Conservation (phyloP, 1,284 basidiomycete genomes). For the Pyrrhoderma lamaoense region DNA sequence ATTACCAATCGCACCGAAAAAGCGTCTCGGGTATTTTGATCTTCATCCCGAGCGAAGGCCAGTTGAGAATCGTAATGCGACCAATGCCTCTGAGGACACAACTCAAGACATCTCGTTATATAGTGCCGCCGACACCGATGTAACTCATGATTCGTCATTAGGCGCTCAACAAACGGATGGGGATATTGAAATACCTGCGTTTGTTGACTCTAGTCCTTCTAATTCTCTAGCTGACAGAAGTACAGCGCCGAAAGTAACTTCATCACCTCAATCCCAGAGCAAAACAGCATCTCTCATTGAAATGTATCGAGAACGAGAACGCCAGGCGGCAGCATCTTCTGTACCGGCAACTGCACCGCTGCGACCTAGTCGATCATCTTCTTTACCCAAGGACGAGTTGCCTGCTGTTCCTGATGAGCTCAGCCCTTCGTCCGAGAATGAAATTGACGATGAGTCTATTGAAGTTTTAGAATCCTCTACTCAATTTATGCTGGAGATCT, state of each 20-base stretch:
- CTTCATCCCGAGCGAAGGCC: slow-evolving; percentile 43
- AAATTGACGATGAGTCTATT: slow-evolving; percentile 22
- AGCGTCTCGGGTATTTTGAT: slow-evolving; percentile 61
- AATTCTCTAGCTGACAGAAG: slow-evolving; percentile 25
- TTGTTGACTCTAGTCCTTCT: slow-evolving; percentile 3
- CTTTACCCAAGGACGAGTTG: slow-evolving; percentile 18
- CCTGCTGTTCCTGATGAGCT: slow-evolving; percentile 19
- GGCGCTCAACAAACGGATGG: slow-evolving; percentile 10
- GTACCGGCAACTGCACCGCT: slow-evolving; percentile 23
- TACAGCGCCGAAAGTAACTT: slow-evolving; percentile 18
- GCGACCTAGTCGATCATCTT: slow-evolving; percentile 29
- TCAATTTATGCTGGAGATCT: slow-evolving; percentile 36
- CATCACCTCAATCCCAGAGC: slow-evolving; percentile 28
- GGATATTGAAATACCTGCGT: slow-evolving; percentile 16
- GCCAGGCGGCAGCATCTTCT: slow-evolving; percentile 24
- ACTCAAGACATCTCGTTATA: slow-evolving; percentile 7
- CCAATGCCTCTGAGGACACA: slow-evolving; percentile 27
- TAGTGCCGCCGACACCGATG: slow-evolving; percentile 18
- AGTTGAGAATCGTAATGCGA: background rate
- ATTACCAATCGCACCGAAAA: slow-evolving; percentile 19
- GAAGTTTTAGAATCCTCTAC: slow-evolving; percentile 20
- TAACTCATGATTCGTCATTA: background rate
- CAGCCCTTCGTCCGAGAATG: slow-evolving; percentile 19
- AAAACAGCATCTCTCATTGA: slow-evolving; percentile 72
- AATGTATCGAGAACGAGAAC: slow-evolving; percentile 72